These are phyloP conservation scores for Cyberlindnera sargentensis DNA, from an alignment of 805 yeast species.

Conservation along the genomic window DNA sequence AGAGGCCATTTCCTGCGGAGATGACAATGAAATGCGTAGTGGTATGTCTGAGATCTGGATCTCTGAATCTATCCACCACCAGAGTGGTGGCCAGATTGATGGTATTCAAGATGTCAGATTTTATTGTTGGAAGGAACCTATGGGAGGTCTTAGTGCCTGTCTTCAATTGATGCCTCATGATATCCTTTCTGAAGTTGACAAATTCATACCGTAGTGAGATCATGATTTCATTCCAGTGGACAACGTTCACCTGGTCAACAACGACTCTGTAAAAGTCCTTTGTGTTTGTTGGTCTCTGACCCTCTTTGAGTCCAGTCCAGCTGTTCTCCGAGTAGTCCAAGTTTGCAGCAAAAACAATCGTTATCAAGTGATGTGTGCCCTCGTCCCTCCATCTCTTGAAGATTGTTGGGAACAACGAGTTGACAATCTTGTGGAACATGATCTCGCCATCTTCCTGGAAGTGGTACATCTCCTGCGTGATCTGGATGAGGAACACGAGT, in stretches of 20 bases:
- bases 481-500: slow-evolving; percentile 74
- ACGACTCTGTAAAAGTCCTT: slow-evolving; percentile 87
- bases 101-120: slow-evolving; percentile 85
- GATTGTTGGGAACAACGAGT: slow-evolving; percentile 85
- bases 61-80: slow-evolving; percentile 69
- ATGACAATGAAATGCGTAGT: slow-evolving; percentile 84
- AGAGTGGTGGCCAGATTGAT: slow-evolving; percentile 76
- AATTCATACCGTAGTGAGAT: slow-evolving; percentile 78
- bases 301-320: slow-evolving; percentile 55
- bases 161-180: slow-evolving; percentile 39
- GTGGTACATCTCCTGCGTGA: slow-evolving; percentile 96
- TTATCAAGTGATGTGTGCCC: slow-evolving; percentile 85
- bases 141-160: slow-evolving; percentile 27
- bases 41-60: slow-evolving; percentile 82
- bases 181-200: slow-evolving; percentile 70
- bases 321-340: slow-evolving; percentile 49
- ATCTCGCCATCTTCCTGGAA: slow-evolving; percentile 96
- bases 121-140: slow-evolving; percentile 73
- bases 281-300: slow-evolving; percentile 62
- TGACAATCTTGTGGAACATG: slow-evolving; percentile 85
- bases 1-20: slow-evolving; percentile 90
- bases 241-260: slow-evolving; percentile 86
- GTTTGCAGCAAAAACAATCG: slow-evolving; percentile 79
- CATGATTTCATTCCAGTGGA: slow-evolving; percentile 91
- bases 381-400: slow-evolving; percentile 82